Evolutionary conservation across 441 rosid species (phyloP), one percentile per base, ranked within the genome.

Genomic region (Populus hybrid): DNA sequence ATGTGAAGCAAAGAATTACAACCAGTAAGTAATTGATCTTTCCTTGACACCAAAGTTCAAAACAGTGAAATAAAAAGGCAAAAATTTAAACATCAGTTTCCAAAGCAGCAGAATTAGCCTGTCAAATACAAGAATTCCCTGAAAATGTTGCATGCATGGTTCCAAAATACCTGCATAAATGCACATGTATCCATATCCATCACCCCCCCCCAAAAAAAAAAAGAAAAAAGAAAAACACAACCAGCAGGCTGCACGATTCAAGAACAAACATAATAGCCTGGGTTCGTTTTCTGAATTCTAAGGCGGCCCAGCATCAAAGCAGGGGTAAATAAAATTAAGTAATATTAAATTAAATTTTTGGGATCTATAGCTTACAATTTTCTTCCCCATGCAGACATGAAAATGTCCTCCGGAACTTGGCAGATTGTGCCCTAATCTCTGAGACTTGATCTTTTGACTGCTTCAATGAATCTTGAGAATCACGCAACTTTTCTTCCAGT

Each of bases 361-460:
- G 10, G 24, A 59, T 59, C 64, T n/a, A 31, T 65, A 69, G 70
- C 94, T 87, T 87, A 95, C 98, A 69, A 70, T 75, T 84, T 85
- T 81, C 86, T 69, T 64, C 79, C 74, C 83, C 85, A 31, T 76
- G 78, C 53, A 89, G 80, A 81, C 88, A 78, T 65, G 85, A 86
- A 72, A 90, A 84, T 63, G 84, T 87, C 90, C 83, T 88, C 80
- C 84, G 86, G 76, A 90, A 90, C 71, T 71, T 78, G 72, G 84
- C 84, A 85, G 88, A 88, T 63, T 93, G 99, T 76, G 45, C 84
- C 78, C 84, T 91, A 81, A 93, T 88, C 73, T 94, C 98, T 59
- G 84, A 66, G 42, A 93, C 87, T 82, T 90, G 94, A 72, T 89
- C 91, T 50, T 61, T 77, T 65, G 82, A 86, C 82, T 88, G 92